Base-by-base conservation (phyloP, 73 alveolate species). In the Tetrahymena borealis region DNA sequence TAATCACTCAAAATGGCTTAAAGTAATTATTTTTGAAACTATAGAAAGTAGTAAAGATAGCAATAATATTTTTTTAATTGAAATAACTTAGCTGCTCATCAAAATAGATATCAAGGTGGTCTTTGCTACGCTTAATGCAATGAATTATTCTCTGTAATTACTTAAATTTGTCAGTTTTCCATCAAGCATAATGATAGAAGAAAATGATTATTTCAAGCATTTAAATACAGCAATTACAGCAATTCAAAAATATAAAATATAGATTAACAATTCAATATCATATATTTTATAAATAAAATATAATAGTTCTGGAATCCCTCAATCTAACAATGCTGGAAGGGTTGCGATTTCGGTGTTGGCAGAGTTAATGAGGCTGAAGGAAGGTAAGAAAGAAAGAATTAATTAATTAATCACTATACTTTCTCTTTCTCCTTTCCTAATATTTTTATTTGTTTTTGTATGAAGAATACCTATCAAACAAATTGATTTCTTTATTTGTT, bases 331-430 rank as follows among this genome's bases (percentile, higher is more conserved):
- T 97, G 99, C 96, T 94, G 96, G 94, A 97, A 96, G 90, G 99
- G 99, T 32, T 97, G 99, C 90, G 99, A 97, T 92, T 96, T 92
- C 91, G 97, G 97, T 15, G 90, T 94, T 78, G 99, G 99, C 10
- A 94, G 99, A 95, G 95, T 93, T 92, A 90, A 94, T 36, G 98
- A 96, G 90, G 96, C 98, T 38, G 41, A 40, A 11, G 90, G 91
- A 13, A 94, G 99, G 85, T 60, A 60, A 24, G 37, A 20, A 60
- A n/a, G n/a, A n/a, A n/a, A n/a, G 10, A 60, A 18, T 60, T 60
- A 24, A n/a, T n/a, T 60, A 4, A 24, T 60, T 6, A 28, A 3
- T 32, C 24, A 10, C 13, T 42, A 42, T 42, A 60, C 28, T 60
- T 60, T 35, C 31, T 60, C 28, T 60, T 60, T 35, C 28, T 32